A percentile compares a stretch with the other conserved stretches of the same genome.
Evolutionary conservation across 345 rosid genomes (phyloP).

Genomic region (Linum trigynum): DNA sequence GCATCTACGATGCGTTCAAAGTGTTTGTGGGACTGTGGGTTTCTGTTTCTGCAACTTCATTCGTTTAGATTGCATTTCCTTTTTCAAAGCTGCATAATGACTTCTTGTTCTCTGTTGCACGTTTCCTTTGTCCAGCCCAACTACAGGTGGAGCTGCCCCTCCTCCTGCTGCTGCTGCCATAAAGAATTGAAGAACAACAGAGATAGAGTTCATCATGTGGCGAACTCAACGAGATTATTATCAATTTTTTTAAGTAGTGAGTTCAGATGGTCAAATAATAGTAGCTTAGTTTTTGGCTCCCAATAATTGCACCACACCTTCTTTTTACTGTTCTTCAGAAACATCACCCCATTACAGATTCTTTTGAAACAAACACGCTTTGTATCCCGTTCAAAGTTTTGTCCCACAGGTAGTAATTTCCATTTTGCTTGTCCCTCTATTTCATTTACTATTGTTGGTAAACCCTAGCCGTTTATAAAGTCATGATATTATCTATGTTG

Average conservation of each 20-base stretch:
- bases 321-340: too few relatives aligned
- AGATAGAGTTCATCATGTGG: neutral
- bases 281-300: slow-evolving; percentile 1
- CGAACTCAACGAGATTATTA: neutral
- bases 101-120: neutral
- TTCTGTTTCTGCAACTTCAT: slow-evolving; percentile 5
- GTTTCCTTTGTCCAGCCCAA: slow-evolving; percentile 36
- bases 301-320: neutral
- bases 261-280: slow-evolving; percentile 9
- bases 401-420: too few relatives aligned
- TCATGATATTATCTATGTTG: too few relatives aligned
- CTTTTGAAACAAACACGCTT: too few relatives aligned
- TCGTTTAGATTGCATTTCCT: neutral
- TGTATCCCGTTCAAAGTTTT: too few relatives aligned
- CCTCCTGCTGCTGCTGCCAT: slow-evolving; percentile 17
- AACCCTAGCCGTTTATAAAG: too few relatives aligned
- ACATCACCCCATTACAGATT: too few relatives aligned
- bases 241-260: neutral
- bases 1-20: slow-evolving; percentile 36
- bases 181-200: slow-evolving; percentile 18
- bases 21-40: slow-evolving; percentile 91
- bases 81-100: neutral
- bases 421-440: too few relatives aligned
- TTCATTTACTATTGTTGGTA: too few relatives aligned
- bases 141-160: slow-evolving; percentile 50